phyloP scores from a whole-genome alignment of 2,329 filamentous ascomycete species.

The Apiospora arundinis region DNA sequence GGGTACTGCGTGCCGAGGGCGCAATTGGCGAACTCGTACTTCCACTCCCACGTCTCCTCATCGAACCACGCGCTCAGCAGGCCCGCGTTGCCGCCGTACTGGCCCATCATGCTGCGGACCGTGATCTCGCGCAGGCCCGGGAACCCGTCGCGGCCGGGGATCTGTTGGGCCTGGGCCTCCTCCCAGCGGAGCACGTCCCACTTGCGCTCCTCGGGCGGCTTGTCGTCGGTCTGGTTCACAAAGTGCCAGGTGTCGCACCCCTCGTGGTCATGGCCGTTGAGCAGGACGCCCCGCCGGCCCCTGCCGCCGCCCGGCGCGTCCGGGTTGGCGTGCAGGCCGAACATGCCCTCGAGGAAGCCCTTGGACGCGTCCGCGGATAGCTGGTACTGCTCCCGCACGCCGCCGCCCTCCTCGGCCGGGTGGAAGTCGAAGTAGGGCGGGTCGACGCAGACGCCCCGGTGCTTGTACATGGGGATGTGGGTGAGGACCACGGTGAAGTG shows the following conservation, averaged over 20 bases:
- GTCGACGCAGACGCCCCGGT: slow-evolving; percentile 82
- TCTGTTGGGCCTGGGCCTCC: slow-evolving; percentile 47
- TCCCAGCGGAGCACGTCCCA: slow-evolving; percentile 60
- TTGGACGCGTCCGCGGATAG: slow-evolving; percentile 75
- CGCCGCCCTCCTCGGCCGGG: slow-evolving; percentile 65
- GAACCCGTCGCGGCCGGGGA: slow-evolving; percentile 50
- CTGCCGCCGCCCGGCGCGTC: slow-evolving; percentile 64
- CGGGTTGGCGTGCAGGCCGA: slow-evolving; percentile 73
- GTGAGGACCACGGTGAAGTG: slow-evolving; percentile 86
- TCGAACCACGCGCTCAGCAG: slow-evolving; percentile 93
- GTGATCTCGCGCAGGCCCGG: slow-evolving; percentile 86
- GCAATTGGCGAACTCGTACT: slow-evolving; percentile 80
- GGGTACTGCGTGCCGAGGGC: slow-evolving; percentile 84
- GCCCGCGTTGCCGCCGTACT: slow-evolving; percentile 90
- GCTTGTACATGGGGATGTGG: slow-evolving; percentile 90
- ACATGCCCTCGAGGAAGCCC: slow-evolving; percentile 83
- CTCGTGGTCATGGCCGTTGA: slow-evolving; percentile 95
- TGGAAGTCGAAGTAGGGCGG: slow-evolving; percentile 84
- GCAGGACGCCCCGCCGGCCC: slow-evolving; percentile 77
- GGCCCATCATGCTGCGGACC: slow-evolving; percentile 97
- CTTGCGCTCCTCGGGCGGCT: slow-evolving; percentile 45
- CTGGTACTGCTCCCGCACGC: slow-evolving; percentile 90
- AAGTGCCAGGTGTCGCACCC: slow-evolving; percentile 92
- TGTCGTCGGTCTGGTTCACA: slow-evolving; percentile 66
- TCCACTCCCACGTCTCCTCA: slow-evolving; percentile 73